These are phyloP conservation scores for Fusarium floridanum DNA, from an alignment of 2,329 filamentous ascomycete species.

Conservation along the genomic window DNA sequence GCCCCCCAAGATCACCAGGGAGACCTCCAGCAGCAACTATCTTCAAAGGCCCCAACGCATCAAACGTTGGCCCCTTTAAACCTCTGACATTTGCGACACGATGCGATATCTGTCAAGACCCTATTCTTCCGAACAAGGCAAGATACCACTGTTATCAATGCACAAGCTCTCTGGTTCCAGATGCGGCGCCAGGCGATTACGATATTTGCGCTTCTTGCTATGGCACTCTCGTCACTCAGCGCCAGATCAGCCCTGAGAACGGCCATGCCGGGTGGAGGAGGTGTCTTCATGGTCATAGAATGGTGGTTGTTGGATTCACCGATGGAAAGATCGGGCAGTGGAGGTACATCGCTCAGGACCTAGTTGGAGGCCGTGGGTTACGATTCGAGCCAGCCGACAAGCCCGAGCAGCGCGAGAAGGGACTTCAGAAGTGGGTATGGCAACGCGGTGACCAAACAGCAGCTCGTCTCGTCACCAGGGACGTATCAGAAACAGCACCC, in stretches of 20 bases:
- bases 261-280: slow-evolving; percentile 86
- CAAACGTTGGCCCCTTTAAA: slow-evolving; percentile 69
- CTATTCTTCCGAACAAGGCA: slow-evolving; percentile 76
- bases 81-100: slow-evolving; percentile 79
- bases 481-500: slow-evolving; percentile 63
- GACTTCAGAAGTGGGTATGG: slow-evolving; percentile 68
- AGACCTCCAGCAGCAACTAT: slow-evolving; percentile 63
- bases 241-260: slow-evolving; percentile 79
- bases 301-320: slow-evolving; percentile 83
- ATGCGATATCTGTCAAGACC: slow-evolving; percentile 82
- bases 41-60: slow-evolving; percentile 60
- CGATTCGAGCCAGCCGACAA: slow-evolving; percentile 67
- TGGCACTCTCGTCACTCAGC: slow-evolving; percentile 70
- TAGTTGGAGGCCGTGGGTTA: slow-evolving; percentile 82
- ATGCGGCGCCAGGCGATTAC: slow-evolving; percentile 77
- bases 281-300: slow-evolving; percentile 84
- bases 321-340: slow-evolving; percentile 75
- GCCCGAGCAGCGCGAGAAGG: slow-evolving; percentile 49
- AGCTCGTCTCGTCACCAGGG: slow-evolving; percentile 63
- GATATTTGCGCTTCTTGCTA: slow-evolving; percentile 89
- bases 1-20: slow-evolving; percentile 57
- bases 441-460: slow-evolving; percentile 54
- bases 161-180: slow-evolving; percentile 63
- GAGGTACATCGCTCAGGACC: slow-evolving; percentile 75
- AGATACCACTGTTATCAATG: slow-evolving; percentile 87